A percentile compares a stretch with the other conserved stretches of the same genome.
Conservation (phyloP, 108 stramenopile genomes). For the Conticribra guillardii region DNA sequence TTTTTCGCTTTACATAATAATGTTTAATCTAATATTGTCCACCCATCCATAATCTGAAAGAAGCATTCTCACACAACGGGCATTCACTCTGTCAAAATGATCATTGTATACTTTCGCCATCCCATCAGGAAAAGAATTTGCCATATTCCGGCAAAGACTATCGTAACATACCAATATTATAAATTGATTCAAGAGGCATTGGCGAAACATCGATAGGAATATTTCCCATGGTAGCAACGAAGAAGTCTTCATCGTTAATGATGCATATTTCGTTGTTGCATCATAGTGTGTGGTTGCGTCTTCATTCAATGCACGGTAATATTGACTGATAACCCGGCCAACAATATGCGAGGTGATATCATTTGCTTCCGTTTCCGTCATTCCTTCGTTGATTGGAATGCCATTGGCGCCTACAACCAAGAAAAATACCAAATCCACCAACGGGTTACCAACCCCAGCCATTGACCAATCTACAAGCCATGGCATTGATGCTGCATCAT, state of each 20-base stretch:
- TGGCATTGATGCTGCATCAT: background rate
- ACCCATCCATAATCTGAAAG: slow-evolving; percentile 17
- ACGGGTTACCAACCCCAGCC: slow-evolving; percentile 50
- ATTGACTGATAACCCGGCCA: slow-evolving; percentile 1
- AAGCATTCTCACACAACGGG: slow-evolving; percentile 7
- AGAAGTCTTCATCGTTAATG: background rate
- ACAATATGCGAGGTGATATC: slow-evolving; percentile 1
- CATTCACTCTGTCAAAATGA: slow-evolving; percentile 24
- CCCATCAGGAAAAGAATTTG: slow-evolving; percentile 4
- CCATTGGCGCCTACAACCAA: slow-evolving; percentile 38
- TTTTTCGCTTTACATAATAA: no score
- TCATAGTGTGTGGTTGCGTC: background rate
- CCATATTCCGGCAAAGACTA: slow-evolving; percentile 32
- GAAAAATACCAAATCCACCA: slow-evolving; percentile 60
- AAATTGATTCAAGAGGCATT: slow-evolving; percentile 44
- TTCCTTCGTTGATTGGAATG: background rate
- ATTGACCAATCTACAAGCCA: slow-evolving; percentile 56
- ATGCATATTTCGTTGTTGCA: background rate
- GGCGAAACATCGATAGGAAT: slow-evolving; percentile 33
- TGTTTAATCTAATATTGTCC: slow-evolving; percentile 11
- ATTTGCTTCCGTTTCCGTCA: background rate
- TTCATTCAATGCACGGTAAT: slow-evolving; percentile 4
- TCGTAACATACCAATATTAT: slow-evolving; percentile 52
- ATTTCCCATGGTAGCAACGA: slow-evolving; percentile 29
- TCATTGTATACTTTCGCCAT: background rate